Conservation (phyloP, 1,284 basidiomycete species). For the Wolfiporia cocos region DNA sequence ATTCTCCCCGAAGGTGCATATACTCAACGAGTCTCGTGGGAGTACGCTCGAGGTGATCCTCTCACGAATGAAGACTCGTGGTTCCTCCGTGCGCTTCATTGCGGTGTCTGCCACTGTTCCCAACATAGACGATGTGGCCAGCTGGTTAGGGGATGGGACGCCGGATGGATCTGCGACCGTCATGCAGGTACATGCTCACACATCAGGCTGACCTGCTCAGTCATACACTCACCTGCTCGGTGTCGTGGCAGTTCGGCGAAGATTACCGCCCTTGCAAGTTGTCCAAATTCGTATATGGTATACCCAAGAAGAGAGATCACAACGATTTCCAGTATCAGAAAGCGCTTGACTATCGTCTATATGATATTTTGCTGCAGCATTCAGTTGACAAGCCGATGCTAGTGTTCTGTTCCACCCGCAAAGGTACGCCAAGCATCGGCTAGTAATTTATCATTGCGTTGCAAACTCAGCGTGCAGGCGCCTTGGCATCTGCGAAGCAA, state of each 20-base stretch:
- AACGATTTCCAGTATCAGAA: conserved; percentile 82
- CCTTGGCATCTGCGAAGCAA: conserved; percentile 66
- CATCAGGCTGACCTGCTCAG: no score
- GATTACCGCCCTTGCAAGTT: conserved; percentile 85
- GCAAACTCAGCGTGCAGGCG: no score
- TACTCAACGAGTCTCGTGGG: conserved; percentile 84
- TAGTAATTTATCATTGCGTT: no score
- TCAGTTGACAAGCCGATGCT: conserved; percentile 75
- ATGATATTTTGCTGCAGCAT: conserved; percentile 62
- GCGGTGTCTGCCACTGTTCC: conserved; percentile 93
- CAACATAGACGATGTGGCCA: conserved; percentile 86
- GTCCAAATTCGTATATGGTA: conserved; percentile 62
- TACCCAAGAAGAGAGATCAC: conserved; percentile 48
- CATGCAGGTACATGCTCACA: conserved; percentile 54
- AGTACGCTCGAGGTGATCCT: conserved; percentile 92
- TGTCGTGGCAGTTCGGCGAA: conserved; percentile 74
- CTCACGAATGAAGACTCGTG: conserved; percentile 83
- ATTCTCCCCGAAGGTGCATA: conserved; percentile 67
- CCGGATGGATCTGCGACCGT: conserved; percentile 50
- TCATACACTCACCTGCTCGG: not conserved
- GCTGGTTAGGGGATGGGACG: conserved; percentile 71
- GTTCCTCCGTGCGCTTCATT: conserved; percentile 71
- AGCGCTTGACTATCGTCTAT: conserved; percentile 73
- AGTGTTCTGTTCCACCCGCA: conserved; percentile 83
- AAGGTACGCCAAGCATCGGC: conserved; percentile 51